Base-by-base conservation (phyloP, 805 yeast species). In the Debaryomyces tyrocola region DNA sequence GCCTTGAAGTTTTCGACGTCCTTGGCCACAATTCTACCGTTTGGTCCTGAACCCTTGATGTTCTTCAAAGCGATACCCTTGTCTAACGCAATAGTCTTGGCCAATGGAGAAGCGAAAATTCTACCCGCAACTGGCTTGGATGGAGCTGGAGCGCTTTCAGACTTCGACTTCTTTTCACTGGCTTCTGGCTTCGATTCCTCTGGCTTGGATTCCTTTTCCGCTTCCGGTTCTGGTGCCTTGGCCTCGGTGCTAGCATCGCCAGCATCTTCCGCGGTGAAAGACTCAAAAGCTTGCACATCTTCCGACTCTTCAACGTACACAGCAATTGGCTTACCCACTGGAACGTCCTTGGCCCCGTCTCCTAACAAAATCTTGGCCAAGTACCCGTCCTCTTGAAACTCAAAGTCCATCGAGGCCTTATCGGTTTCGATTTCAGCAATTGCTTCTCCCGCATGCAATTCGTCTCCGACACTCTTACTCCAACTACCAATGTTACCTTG, bases 351-450 rank as follows among this genome's bases (percentile, higher is more conserved):
- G 45, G 96, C 72, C 45, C 97, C 96, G 48, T 82, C 90, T 28
- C 80, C 89, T 50, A 90, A 79, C 54, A 90, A 72, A 59, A 88
- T 85, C 77, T 90, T 89, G 53, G 97, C 97, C 61, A 90, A 73
- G 74, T 63, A 90, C 44, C 97, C 97, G 53, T 92, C 99, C 63
- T 91, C 98, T 76, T 91, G 97, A 78, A 91, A 92, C 74, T 91
- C 98, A 59, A 90, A 92, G 74, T 91, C 98, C 97, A 91, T 92
- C 50, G 90, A 84, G 44, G 98, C 97, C 77, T 91, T 91, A 70
- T 91, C 99, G 57, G 99, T 92, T 75, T 92, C 99, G 54, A 92
- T 86, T 74, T 92, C 98, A 49, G 97, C 97, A 57, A 92, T 81
- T 40, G 94, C 84, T 64, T 91, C 97, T 70, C 99, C 99, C 17